Base-by-base conservation (phyloP, 2,329 filamentous ascomycete species). In the Cordyceps pruinosa region DNA sequence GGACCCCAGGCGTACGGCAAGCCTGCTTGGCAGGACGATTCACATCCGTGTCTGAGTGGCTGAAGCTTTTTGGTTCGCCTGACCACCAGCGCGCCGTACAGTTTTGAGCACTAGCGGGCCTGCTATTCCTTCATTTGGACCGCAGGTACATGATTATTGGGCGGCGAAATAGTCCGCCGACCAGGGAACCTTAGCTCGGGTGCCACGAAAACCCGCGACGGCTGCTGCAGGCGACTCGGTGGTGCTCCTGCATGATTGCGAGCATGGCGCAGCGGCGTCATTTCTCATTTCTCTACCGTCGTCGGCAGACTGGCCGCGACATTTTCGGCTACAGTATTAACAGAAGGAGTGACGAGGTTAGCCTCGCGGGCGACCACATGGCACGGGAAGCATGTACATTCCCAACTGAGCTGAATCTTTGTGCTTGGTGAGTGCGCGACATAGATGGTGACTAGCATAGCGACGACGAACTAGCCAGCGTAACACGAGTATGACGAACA, bases 71-170 rank as follows among this genome's bases (percentile, higher is more conserved):
- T 21, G 10, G 17, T 10, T 37, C 37, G 30, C 51, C 41, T 35
- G 13, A 17, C 30, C 30, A 23, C 37, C 51, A 9, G 39, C 15
- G 50, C 50, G 44, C 50, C 34, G 50, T 44, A 28, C 39, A 39
- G 26, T 42, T 34, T 42, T 53, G 35, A 53, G 50, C 39, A 45
- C 50, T 44, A 44, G 50, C 28, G 51, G 51, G 30, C 25, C 48
- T 32, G 41, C 12, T 48, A 56, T 56, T 56, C 53, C 53, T 56
- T 48, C 32, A 56, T 56, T 56, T 42, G 53, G 53, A 56, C 53
- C 53, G 15, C 44, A 48, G 45, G 53, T 25, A 41, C 44, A 56
- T 32, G 44, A 28, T 56, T 48, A 56, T 56, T 56, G 53, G 53
- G 44, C 28, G 35, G 35, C n/a, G 35, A 30, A 25, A 35, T 32